Conservation (phyloP, 495 filamentous ascomycete species). For the Aspergillus leporis region DNA sequence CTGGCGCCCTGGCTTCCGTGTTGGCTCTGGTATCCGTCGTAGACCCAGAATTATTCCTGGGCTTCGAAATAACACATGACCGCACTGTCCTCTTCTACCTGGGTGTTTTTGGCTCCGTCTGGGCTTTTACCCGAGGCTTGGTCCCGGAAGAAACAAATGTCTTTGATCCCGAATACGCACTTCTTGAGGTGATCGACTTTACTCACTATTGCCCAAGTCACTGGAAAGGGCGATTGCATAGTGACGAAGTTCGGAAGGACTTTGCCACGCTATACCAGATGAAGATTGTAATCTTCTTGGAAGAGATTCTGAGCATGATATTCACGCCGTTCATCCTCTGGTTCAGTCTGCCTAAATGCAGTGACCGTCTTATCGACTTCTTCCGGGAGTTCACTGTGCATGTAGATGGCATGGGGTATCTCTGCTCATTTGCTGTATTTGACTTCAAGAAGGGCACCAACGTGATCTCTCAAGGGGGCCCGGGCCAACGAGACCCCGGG, state of each 20-base stretch:
- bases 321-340: constrained; percentile 89
- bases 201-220: constrained; percentile 86
- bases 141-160: constrained; percentile 86
- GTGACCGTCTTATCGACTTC: constrained; percentile 93
- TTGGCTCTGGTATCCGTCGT: constrained; percentile 76
- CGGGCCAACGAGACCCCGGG: constrained; percentile 27
- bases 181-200: constrained; percentile 84
- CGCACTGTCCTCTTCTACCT: constrained; percentile 84
- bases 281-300: constrained; percentile 86
- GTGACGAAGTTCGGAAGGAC: constrained; percentile 78
- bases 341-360: constrained; percentile 83
- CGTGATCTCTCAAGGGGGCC: constrained; percentile 45
- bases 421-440: constrained; percentile 97
- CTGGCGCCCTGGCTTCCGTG: constrained; percentile 81
- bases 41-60: constrained; percentile 87
- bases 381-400: constrained; percentile 97
- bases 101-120: constrained; percentile 71
- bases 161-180: constrained; percentile 86
- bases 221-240: constrained; percentile 88
- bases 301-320: constrained; percentile 89
- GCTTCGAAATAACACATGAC: constrained; percentile 84
- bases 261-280: constrained; percentile 86
- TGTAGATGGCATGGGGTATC: constrained; percentile 92
- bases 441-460: constrained; percentile 86
- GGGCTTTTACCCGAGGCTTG: constrained; percentile 74